These are phyloP conservation scores for Saturnispora sanitii DNA, from an alignment of 805 yeast species.

Conservation along the genomic window DNA sequence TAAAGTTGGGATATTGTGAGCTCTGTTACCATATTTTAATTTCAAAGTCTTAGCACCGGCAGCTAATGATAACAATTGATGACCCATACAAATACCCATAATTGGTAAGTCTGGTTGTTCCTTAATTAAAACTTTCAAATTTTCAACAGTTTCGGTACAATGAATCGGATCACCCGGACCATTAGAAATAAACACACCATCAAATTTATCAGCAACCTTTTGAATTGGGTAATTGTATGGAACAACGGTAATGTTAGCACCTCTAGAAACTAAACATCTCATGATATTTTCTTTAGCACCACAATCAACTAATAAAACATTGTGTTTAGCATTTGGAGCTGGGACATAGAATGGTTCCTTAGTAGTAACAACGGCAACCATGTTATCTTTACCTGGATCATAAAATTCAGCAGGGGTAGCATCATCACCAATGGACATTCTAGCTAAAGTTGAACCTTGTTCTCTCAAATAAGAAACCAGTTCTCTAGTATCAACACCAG, in stretches of 20 bases:
- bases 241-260: constrained; percentile 92
- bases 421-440: constrained; percentile 82
- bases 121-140: constrained; percentile 63
- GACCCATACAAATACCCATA: constrained; percentile 97
- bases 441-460: constrained; percentile 89
- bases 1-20: constrained; percentile 95
- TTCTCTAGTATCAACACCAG: constrained; percentile 96
- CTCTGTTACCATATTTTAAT: constrained; percentile 96
- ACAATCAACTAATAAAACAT: constrained; percentile 91
- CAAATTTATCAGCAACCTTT: constrained; percentile 82
- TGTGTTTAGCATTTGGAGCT: constrained; percentile 51
- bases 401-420: constrained; percentile 83
- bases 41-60: constrained; percentile 88
- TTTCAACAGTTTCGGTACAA: constrained; percentile 67
- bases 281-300: constrained; percentile 97
- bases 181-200: constrained; percentile 88
- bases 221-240: constrained; percentile 94
- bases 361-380: constrained; percentile 90
- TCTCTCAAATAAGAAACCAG: constrained; percentile 89
- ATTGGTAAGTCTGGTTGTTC: constrained; percentile 64
- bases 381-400: constrained; percentile 82
- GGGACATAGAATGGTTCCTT: constrained; percentile 88
- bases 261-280: constrained; percentile 88
- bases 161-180: constrained; percentile 98
- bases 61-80: constrained; percentile 91